phyloP scores from a whole-genome alignment of 306 rosid species.

The Elaeagnus macrophylla region DNA sequence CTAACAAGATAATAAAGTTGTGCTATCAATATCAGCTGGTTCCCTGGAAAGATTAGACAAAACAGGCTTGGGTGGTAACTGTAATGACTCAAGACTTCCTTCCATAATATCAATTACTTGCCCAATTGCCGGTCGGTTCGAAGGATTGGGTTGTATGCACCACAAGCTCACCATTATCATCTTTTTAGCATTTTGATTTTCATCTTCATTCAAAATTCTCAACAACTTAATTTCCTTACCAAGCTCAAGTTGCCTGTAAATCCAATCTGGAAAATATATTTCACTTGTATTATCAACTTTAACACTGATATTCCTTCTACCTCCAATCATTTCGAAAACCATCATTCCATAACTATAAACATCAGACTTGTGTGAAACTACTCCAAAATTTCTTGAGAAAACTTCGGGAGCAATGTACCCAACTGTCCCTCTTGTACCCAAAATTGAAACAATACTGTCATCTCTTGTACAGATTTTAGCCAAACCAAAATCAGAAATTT shows the following conservation, averaged over 20 bases:
- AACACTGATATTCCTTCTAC: slow-evolving; percentile 17
- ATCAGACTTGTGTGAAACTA: slow-evolving; percentile 31
- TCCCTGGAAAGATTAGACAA: slow-evolving; percentile 2
- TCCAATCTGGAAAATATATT: slow-evolving; percentile 28
- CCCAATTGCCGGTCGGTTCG: slow-evolving; percentile 16
- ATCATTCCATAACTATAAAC: slow-evolving; percentile 35
- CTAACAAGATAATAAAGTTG: not conserved
- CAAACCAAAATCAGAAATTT: slow-evolving; percentile 31
- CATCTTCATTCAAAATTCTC: not conserved
- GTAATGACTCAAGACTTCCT: slow-evolving; percentile 14
- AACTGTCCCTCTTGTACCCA: slow-evolving; percentile 21
- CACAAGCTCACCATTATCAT: slow-evolving; percentile 25
- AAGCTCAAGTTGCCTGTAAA: slow-evolving; percentile 19
- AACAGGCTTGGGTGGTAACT: slow-evolving; percentile 29
- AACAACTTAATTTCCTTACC: slow-evolving; percentile 10
- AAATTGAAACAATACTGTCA: slow-evolving; percentile 17
- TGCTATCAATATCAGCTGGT: not conserved
- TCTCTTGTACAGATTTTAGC: slow-evolving; percentile 27
- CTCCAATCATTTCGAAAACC: slow-evolving; percentile 34
- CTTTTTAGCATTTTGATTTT: slow-evolving; percentile 9
- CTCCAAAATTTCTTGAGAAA: slow-evolving; percentile 22
- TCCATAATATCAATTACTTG: slow-evolving; percentile 31
- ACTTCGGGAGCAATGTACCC: slow-evolving; percentile 36
- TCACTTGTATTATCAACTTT: slow-evolving; percentile 17
- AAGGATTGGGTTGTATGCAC: slow-evolving; percentile 27